These are phyloP conservation scores for Phytophthora boehmeriae DNA, from an alignment of 352 stramenopile genomes.

Conservation along the genomic window DNA sequence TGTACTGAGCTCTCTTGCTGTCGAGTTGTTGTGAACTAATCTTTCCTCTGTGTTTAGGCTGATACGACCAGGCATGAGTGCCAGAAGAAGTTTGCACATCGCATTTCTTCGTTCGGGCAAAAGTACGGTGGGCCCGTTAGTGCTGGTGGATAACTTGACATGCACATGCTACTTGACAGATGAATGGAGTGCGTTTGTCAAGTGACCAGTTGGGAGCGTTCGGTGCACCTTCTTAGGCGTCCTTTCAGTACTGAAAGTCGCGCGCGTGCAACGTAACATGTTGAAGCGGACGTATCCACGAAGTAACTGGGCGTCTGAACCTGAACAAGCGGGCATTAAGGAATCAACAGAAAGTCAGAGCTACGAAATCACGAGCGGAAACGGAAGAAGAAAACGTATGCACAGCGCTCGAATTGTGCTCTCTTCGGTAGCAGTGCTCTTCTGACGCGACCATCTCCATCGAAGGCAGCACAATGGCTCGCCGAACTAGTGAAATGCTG, in stretches of 20 bases:
- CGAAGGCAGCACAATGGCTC: constrained; percentile 27
- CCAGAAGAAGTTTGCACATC: constrained; percentile 67
- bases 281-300: constrained; percentile 9
- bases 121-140: constrained; percentile 48
- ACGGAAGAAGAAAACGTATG: constrained; percentile 28
- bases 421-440: constrained; percentile 30
- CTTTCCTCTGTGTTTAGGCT: constrained; percentile 32
- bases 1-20: no score
- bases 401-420: constrained; percentile 1
- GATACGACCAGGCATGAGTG: constrained; percentile 51
- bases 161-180: constrained; percentile 66
- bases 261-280: constrained; percentile 13
- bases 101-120: constrained; percentile 54
- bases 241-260: constrained; percentile 9
- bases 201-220: constrained; percentile 28
- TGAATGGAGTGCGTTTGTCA: constrained; percentile 40
- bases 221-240: constrained; percentile 39
- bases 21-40: no score
- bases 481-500: constrained; percentile 22
- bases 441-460: constrained; percentile 35
- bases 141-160: constrained; percentile 66
- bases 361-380: constrained; percentile 19
- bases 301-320: constrained; percentile 9
- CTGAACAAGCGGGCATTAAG: constrained; percentile 19
- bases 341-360: constrained; percentile 28